Evolutionary conservation across 805 yeast genomes (phyloP).

Genomic region (Metschnikowia matae): DNA sequence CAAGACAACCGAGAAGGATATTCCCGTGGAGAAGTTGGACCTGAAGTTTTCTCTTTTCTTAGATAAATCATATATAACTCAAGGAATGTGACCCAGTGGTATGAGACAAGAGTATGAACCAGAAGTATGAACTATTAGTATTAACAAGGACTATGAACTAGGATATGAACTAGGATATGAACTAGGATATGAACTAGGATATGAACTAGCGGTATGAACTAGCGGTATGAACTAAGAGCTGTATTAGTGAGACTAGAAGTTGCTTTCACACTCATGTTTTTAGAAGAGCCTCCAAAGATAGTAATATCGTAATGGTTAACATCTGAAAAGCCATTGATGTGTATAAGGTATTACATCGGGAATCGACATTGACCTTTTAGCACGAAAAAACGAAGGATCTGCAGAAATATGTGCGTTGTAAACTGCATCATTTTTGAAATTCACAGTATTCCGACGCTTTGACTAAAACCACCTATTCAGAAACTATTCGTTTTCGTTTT

Average conservation of each 20-base stretch:
- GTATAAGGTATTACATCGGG: slow-evolving; percentile 70
- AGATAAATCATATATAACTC: too few species aligned
- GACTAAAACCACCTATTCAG: slow-evolving; percentile 69
- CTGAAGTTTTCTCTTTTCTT: slow-evolving; percentile 5
- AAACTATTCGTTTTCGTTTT: slow-evolving; percentile 15
- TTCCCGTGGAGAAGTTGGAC: too few species aligned
- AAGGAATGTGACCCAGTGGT: too few species aligned
- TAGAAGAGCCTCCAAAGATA: slow-evolving; percentile 77
- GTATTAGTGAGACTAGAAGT: slow-evolving; percentile 17
- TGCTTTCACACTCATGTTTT: slow-evolving; percentile 46
- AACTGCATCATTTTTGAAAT: slow-evolving; percentile 35
- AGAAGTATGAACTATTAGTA: too few species aligned
- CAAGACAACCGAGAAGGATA: too few species aligned
- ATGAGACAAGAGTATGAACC: too few species aligned
- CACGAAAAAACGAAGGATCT: slow-evolving; percentile 7
- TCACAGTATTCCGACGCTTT: slow-evolving; percentile 72
- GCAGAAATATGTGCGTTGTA: not conserved
- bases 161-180: too few species aligned
- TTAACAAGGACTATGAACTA: too few species aligned
- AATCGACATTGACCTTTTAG: slow-evolving; percentile 46
- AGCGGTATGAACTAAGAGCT: too few species aligned
- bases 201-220: too few species aligned
- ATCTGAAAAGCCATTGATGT: slow-evolving; percentile 55
- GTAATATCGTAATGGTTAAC: slow-evolving; percentile 76
- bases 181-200: too few species aligned